These are phyloP conservation scores for Boletus subparvulus DNA, from an alignment of 768 basidiomycete genomes.

Conservation along the genomic window DNA sequence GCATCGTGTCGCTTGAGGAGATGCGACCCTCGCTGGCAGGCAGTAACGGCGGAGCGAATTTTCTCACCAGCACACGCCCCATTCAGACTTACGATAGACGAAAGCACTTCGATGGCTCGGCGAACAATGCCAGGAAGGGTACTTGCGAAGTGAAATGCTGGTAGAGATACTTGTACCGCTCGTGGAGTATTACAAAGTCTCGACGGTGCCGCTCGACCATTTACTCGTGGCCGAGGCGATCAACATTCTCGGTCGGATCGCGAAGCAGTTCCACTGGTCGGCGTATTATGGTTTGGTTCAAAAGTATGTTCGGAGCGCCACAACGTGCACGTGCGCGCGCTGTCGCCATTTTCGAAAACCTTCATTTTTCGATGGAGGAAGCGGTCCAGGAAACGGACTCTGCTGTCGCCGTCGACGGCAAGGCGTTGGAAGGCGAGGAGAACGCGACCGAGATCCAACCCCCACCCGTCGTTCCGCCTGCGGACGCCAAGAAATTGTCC, in stretches of 20 bases:
- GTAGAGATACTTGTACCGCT: conserved; percentile 71
- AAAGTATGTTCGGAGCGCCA: conserved; percentile 71
- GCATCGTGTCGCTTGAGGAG: conserved; percentile 65
- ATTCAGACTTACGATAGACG: conserved; percentile 87
- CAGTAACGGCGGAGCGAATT: conserved; percentile 92
- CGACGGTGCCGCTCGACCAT: conserved; percentile 67
- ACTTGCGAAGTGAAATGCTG: conserved; percentile 66
- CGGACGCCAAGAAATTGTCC: conserved; percentile 46
- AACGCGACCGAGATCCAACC: conserved; percentile 8
- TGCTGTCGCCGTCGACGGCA: conserved; percentile 32
- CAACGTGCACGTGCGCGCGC: conserved; percentile 72
- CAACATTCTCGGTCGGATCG: conserved; percentile 70
- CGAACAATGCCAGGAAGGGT: conserved; percentile 68
- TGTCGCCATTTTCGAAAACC: conserved; percentile 84
- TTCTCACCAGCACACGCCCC: conserved; percentile 95
- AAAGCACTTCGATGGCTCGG: conserved; percentile 78
- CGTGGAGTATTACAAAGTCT: conserved; percentile 76
- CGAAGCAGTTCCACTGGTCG: conserved; percentile 77
- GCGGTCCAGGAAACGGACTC: conserved; percentile 33
- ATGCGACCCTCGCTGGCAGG: conserved; percentile 78
- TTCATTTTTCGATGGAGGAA: conserved; percentile 86
- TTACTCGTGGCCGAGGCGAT: conserved; percentile 92
- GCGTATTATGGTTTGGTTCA: conserved; percentile 79
- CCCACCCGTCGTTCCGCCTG: neutral
- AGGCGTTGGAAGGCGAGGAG: conserved; percentile 31